Base-by-base conservation (phyloP, 345 rosid species). In the Brassica cretica region DNA sequence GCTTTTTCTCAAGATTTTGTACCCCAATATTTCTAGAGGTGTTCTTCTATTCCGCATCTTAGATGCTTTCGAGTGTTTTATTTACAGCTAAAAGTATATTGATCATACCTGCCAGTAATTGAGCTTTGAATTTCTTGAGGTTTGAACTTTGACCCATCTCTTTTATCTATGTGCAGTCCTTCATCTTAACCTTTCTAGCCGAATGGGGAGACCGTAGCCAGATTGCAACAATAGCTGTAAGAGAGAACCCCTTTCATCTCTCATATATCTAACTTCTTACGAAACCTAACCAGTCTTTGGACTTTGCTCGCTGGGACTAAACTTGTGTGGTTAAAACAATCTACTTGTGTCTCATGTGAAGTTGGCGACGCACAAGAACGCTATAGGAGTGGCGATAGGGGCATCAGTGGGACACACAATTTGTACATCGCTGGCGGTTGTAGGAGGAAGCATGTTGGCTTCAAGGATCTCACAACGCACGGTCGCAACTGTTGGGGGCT, bases 141-240 rank as follows among this genome's bases (percentile, higher is more conserved):
- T 41, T 24, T 14, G 10, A 68, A 41, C 65, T 39, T 51, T 76
- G 66, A 72, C 29, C 32, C 46, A 21, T 58, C 39, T 79, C 37
- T 69, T 64, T 10, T 63, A 11, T 71, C 53, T 8, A 30, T 53
- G 4, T 84, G 87, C 90, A 93, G 99, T 90, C 99, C 60, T 95
- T 96, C 81, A 85, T 96, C 74, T 73, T 96, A 80, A 93, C 99
- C 24, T 96, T 96, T 80, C 83, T 96, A 63, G 99, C 99, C 1
- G 99, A 96, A 85, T 96, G 99, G 99, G 98, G 98, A 0, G 99
- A 96, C 72, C 94, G 98, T 64, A 96, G 99, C 85, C 98, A 96
- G 86, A 96, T 96, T 37, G 99, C 99, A 56, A 96, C 99, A 80
- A 96, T 96, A 75, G 99, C 99, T 77, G 99, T 96, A 88, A 91